These are phyloP conservation scores for Mortierella sp. DNA, from an alignment of 371 early-diverging fungal genomes.

Conservation along the genomic window DNA sequence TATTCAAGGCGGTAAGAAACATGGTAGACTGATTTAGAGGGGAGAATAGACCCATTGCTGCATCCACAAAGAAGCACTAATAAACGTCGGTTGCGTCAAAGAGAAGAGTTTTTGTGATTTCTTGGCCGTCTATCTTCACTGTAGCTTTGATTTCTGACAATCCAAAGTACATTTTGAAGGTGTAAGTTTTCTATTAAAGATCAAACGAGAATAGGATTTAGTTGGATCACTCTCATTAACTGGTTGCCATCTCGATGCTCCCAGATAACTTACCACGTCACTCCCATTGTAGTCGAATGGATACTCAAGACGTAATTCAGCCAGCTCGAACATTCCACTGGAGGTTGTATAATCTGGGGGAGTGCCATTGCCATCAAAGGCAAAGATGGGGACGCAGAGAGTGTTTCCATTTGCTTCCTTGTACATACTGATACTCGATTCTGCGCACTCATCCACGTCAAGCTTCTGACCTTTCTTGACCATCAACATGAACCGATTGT, in stretches of 20 bases:
- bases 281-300: constrained; percentile 4
- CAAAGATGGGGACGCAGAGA: constrained; percentile 4
- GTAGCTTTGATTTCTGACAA: constrained; percentile 20
- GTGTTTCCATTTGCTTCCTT: background rate
- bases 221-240: background rate
- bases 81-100: constrained; percentile 2
- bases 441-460: constrained; percentile 4
- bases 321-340: background rate
- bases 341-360: constrained; percentile 7
- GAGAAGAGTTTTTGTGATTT: constrained; percentile 14
- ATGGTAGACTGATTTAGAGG: too few species aligned
- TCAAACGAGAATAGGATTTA: background rate
- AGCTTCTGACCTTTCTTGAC: constrained; percentile 13
- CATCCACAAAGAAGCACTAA: too few species aligned
- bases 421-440: too few species aligned
- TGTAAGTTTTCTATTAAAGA: constrained; percentile 1
- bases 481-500: background rate
- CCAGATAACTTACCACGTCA: background rate
- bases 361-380: constrained; percentile 28
- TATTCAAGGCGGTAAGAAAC: too few species aligned
- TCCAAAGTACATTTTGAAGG: constrained; percentile 23
- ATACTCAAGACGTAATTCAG: constrained; percentile 7
- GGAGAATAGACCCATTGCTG: too few species aligned
- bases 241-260: background rate
- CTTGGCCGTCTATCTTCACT: constrained; percentile 14